Percentiles rank a stretch among this genome's conserved stretches.
Evolutionary conservation across 192 early-diverging fungal species (phyloP).

Genomic region (Dissophora ornata): DNA sequence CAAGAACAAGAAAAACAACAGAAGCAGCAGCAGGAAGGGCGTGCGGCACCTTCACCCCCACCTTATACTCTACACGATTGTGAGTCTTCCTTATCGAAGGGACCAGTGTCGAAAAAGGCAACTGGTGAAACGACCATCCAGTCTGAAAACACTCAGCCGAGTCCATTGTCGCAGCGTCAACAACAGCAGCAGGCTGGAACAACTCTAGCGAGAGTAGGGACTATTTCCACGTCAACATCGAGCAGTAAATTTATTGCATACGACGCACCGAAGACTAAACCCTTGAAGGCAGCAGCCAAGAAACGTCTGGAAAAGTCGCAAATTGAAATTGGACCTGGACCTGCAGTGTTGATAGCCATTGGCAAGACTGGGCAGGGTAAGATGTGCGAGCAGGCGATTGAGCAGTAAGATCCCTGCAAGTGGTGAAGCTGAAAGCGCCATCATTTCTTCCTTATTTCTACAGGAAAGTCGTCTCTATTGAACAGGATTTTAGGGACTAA

Average conservation of each 20-base stretch:
- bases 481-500: constrained; percentile 47
- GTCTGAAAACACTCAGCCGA: neutral
- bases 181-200: constrained; percentile 1
- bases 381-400: neutral
- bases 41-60: no score
- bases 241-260: constrained; percentile 28
- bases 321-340: constrained; percentile 41
- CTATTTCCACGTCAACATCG: neutral
- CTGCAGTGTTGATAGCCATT: constrained; percentile 38
- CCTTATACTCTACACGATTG: constrained; percentile 5
- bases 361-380: constrained; percentile 47
- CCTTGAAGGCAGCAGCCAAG: neutral
- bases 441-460: neutral
- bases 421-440: no score
- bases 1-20: constrained; percentile 1
- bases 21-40: neutral
- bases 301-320: constrained; percentile 3
- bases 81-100: no score
- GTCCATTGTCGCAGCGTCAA: neutral
- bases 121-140: neutral
- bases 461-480: constrained; percentile 44
- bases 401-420: no score
- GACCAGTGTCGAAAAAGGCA: no score
- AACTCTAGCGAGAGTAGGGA: constrained; percentile 7
- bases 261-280: constrained; percentile 4